Percentiles rank a stretch among this genome's conserved stretches.
phyloP scores from a whole-genome alignment of 2,329 filamentous ascomycete genomes.

The Colletotrichum falcatum region DNA sequence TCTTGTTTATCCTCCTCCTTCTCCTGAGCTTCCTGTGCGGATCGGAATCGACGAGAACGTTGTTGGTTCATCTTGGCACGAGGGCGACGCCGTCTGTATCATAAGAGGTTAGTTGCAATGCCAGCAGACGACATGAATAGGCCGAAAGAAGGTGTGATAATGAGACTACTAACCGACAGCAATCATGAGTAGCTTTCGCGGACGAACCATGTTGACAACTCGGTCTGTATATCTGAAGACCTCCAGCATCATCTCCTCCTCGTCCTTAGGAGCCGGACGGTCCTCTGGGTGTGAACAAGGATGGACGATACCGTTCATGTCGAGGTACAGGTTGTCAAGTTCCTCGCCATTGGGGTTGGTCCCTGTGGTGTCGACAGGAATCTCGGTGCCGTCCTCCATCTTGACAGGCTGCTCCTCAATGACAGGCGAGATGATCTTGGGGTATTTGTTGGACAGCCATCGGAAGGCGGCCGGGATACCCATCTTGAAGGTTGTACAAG shows the following conservation, averaged over 20 bases:
- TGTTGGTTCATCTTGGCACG: conserved; percentile 99
- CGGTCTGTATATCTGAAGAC: conserved; percentile 99
- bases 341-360: conserved; percentile 98
- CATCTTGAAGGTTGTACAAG: conserved; percentile 64
- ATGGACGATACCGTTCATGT: conserved; percentile 99
- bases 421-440: conserved; percentile 94
- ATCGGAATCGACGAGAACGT: conserved; percentile 92
- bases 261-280: conserved; percentile 87
- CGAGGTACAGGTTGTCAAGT: conserved; percentile 96
- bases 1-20: conserved; percentile 93
- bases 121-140: conserved; percentile 31
- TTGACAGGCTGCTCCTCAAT: conserved; percentile 85
- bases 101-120: conserved; percentile 36
- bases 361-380: conserved; percentile 86
- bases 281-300: conserved; percentile 98
- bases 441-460: conserved; percentile 97
- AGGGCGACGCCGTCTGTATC: conserved; percentile 86
- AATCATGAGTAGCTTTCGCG: conserved; percentile 95
- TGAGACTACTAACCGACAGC: conserved; percentile 78
- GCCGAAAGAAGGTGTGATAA: too few species aligned
- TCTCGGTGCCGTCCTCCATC: conserved; percentile 82
- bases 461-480: conserved; percentile 95
- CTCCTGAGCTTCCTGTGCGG: conserved; percentile 93
- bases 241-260: conserved; percentile 99
- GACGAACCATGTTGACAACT: conserved; percentile 98